phyloP scores from a whole-genome alignment of 768 basidiomycete species.

The Pleurotus giganteus region DNA sequence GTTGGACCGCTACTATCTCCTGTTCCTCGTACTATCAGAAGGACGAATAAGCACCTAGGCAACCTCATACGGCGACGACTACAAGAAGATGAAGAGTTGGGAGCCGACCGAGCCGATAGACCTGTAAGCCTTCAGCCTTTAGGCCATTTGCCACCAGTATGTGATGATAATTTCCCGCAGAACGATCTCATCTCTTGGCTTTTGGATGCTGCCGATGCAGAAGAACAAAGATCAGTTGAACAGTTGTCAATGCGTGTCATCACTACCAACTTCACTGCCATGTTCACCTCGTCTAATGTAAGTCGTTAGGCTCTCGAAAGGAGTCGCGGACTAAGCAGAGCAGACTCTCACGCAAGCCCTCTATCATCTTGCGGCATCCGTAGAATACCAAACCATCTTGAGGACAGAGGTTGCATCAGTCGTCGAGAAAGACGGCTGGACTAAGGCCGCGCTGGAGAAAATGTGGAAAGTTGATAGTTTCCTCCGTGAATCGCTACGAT shows the following conservation, averaged over 20 bases:
- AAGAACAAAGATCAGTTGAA: constrained; percentile 11
- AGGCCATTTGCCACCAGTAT: neutral
- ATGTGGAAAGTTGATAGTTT: constrained; percentile 36
- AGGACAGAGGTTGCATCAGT: constrained; percentile 21
- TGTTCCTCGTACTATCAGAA: neutral
- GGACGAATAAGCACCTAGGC: neutral
- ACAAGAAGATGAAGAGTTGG: neutral
- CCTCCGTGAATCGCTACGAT: constrained; percentile 29
- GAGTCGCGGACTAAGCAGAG: neutral
- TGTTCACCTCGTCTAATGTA: constrained; percentile 30
- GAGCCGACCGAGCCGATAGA: neutral
- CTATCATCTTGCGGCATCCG: constrained; percentile 19
- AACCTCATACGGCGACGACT: neutral
- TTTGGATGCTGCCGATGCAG: constrained; percentile 20
- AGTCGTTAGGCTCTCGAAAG: neutral
- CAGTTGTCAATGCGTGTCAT: constrained; percentile 19
- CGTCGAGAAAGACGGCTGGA: constrained; percentile 25
- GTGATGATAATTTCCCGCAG: constrained; percentile 14
- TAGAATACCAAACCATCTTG: constrained; percentile 19
- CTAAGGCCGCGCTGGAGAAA: constrained; percentile 26
- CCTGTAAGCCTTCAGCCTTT: neutral
- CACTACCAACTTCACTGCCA: constrained; percentile 28
- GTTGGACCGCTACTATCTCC: constrained; percentile 13
- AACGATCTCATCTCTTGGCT: constrained; percentile 36
- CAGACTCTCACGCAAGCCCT: constrained; percentile 20